Base-by-base conservation (phyloP, 139 green algal genomes). In the Picochlorum sp. region DNA sequence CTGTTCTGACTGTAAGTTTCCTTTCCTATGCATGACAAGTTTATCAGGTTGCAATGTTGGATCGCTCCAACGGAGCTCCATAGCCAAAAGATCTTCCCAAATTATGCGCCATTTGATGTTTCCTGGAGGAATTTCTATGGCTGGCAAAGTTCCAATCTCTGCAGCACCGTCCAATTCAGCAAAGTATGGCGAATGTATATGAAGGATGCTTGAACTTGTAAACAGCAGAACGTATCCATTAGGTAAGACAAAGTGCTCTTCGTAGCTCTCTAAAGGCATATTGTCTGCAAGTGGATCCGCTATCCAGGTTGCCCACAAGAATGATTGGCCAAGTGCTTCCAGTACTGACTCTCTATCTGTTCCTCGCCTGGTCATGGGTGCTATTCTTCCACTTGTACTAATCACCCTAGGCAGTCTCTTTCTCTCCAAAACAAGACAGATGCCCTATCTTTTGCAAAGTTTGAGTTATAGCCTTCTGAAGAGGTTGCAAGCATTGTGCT, bases 161-260 rank as follows among this genome's bases (percentile, higher is more conserved):
- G 72, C 79, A 3, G 67, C 71, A 15, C 57, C 66, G 57, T 92
- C 75, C 55, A 88, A 66, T 28, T 61, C 26, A 9, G 76, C 75
- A 73, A 92, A 89, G 7, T 73, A 79, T 14, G 72, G 78, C 2
- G 83, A 83, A 44, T 70, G 11, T 52, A 95, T 55, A 61, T 89
- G 72, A 67, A 90, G 62, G 24, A 87, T 55, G 14, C 83, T 63
- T 28, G 51, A 57, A 63, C 83, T 85, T 30, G 85, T 96, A 57
- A 95, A 70, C 44, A 96, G 59, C 23, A 84, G 57, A 34, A 90
- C 83, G 5, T 67, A 67, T 21, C 79, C 64, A 1, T 79, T 66
- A 4, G 86, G 85, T 62, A 96, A 77, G 58, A 87, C 49, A 62
- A 85, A 82, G 70, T 96, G 89, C 49, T 83, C 71, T 67, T 96